Evolutionary conservation across 1,139 yeast genomes (phyloP), one percentile per base, ranked within the genome.

Genomic region (Kodamaea arcana): DNA sequence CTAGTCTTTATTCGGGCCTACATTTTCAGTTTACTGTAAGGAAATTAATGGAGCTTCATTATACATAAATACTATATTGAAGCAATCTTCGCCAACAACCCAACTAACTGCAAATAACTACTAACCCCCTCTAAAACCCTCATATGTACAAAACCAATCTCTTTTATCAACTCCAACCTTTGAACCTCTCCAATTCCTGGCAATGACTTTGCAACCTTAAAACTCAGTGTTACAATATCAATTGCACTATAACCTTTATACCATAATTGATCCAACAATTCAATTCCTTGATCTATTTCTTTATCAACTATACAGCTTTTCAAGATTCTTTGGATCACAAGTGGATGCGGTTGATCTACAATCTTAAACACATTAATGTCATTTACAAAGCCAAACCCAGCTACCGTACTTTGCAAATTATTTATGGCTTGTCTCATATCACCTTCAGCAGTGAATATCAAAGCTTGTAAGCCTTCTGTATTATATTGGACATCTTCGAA

Each of bases 401-500:
- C 88, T 20, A 82, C 94, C 0, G 97, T 88, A 54, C 95, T 82
- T 54, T 92, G 98, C 39, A 92, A 58, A 57, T 92, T 92, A 53
- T 94, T 94, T 34, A 94, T 76, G 0, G 98, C 98, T 58, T 92
- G 98, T 60, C 99, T 77, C 98, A 94, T 92, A 56, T 92, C 99
- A 38, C 98, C 98, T 57, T 92, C 99, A 0, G 97, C 94, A 0
- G 97, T 83, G 62, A 92, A 92, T n/a, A 94, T 78, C 42, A 92
- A 70, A 0, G 98, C 98, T 47, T 88, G 90, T 27, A 92, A 64
- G 0, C 99, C 99, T 57, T 87, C 97, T 42, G 88, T 85, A 24
- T 92, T 78, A 56, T 78, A 86, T 51, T 87, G 68, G 12, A 90
- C 86, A 25, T 78, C 60, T 55, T 92, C 98, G 4, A 61, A 54